Evolutionary conservation across 768 basidiomycete species (phyloP).

Genomic region (Suillus alpinus): DNA sequence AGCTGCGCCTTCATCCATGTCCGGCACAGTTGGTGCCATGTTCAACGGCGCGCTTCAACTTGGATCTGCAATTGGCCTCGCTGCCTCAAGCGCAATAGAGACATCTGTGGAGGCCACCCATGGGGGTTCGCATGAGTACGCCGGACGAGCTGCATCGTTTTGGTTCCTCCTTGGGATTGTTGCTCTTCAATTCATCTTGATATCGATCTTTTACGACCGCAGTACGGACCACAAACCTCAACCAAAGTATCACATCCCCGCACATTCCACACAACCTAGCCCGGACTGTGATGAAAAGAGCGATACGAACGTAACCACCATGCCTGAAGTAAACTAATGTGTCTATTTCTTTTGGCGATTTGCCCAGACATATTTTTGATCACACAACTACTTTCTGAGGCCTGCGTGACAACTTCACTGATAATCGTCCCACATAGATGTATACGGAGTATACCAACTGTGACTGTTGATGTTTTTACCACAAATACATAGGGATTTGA

Average conservation of each 20-base stretch:
- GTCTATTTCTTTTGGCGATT: neutral
- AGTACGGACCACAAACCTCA: conserved; percentile 10
- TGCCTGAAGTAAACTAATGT: neutral
- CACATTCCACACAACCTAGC: neutral
- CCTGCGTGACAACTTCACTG: neutral
- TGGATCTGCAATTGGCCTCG: conserved; percentile 48
- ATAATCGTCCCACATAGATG: neutral
- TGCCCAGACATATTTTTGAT: neutral
- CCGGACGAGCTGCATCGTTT: conserved; percentile 42
- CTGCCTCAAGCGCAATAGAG: conserved; percentile 47
- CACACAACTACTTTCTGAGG: neutral
- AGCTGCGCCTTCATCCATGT: conserved; percentile 42
- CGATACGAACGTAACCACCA: neutral
- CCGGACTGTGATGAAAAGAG: neutral
- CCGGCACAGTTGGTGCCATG: conserved; percentile 55
- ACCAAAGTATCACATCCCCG: neutral
- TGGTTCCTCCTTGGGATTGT: conserved; percentile 42
- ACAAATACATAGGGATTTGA: neutral
- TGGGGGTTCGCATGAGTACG: conserved; percentile 30
- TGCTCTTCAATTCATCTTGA: conserved; percentile 25
- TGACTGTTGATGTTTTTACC: neutral
- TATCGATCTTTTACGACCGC: conserved; percentile 34
- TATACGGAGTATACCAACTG: neutral
- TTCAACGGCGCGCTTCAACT: conserved; percentile 53
- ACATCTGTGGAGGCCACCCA: conserved; percentile 36